These are phyloP conservation scores for Cronartium ribicola DNA, from an alignment of 1,284 basidiomycete species.

Conservation along the genomic window DNA sequence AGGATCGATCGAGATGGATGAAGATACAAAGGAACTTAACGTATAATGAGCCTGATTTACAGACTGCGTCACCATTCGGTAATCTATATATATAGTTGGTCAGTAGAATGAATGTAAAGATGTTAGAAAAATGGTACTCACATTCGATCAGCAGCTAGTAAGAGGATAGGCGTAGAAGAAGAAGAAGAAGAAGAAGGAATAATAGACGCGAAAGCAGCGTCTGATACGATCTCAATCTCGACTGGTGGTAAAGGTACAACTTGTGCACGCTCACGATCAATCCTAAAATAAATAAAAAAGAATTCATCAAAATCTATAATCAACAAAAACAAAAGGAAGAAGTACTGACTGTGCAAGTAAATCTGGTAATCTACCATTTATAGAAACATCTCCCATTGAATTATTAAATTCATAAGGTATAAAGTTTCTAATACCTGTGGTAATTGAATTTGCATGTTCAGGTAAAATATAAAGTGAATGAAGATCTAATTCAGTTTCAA, in stretches of 20 bases:
- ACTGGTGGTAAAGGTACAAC: not conserved
- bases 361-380: constrained; percentile 3
- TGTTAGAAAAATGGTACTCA: not conserved
- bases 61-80: constrained; percentile 33
- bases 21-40: not conserved
- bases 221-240: constrained; percentile 12
- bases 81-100: not conserved
- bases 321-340: not conserved
- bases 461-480: not conserved
- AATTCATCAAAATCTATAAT: not conserved
- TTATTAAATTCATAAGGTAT: not conserved
- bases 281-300: not conserved
- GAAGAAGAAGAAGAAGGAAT: not conserved
- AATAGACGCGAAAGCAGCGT: constrained; percentile 16
- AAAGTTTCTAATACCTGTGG: not conserved
- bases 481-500: not conserved
- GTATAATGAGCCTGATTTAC: constrained; percentile 24
- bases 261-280: not conserved
- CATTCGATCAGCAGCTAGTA: constrained; percentile 36
- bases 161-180: not conserved
- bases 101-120: not conserved
- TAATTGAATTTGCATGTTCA: not conserved
- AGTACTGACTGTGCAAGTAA: constrained; percentile 20
- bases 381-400: not conserved
- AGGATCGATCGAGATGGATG: not conserved